Evolutionary conservation across 1,284 basidiomycete species (phyloP), one percentile per base, ranked within the genome.

Genomic region (Spongispora temasekensis): DNA sequence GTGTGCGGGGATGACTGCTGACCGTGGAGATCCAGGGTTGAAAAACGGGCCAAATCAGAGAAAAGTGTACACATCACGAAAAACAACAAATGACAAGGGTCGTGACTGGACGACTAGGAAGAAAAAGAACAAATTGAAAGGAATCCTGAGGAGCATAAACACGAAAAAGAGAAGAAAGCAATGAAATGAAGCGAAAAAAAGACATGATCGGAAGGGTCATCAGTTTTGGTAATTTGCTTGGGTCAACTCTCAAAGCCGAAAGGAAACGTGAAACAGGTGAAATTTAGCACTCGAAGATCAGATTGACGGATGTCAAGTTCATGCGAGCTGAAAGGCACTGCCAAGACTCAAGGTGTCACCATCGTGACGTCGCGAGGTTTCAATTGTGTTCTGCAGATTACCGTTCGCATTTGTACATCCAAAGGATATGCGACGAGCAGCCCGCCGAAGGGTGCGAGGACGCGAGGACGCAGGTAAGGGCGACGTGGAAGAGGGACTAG

Each of bases 351-450:
- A 28, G 8, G 59, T 48, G 53, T 73, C 68, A 19, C 61, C 70
- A 9, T 66, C 56, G 13, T 57, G 53, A 37, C 23, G 42, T 25
- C 50, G 71, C 27, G 57, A 4, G 10, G 37, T 62, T 54, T 57
- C 71, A n/a, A 12, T 55, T 0, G 61, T n/a, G 53, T 31, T 61
- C 27, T 60, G 32, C 2, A 35, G 15, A 40, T 23, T 58, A 46
- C 66, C 66, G 5, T 53, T 68, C 4, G 37, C n/a, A 27, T 40
- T 60, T 6, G 55, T 7, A 6, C 34, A 65, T 35, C 71, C 73
- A 60, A 73, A 73, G 7, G 74, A 75, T 28, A 76, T 73, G 32
- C 71, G 73, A n/a, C 71, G 69, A 55, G 75, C 71, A 6, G 71
- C 71, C 35, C 72, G 69, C 13, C 73, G 72, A 54, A 73, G 71